Percentiles rank a stretch among this genome's conserved stretches.
These are phyloP conservation scores for Trapa incisa DNA, from an alignment of 345 rosid genomes.

Conservation along the genomic window DNA sequence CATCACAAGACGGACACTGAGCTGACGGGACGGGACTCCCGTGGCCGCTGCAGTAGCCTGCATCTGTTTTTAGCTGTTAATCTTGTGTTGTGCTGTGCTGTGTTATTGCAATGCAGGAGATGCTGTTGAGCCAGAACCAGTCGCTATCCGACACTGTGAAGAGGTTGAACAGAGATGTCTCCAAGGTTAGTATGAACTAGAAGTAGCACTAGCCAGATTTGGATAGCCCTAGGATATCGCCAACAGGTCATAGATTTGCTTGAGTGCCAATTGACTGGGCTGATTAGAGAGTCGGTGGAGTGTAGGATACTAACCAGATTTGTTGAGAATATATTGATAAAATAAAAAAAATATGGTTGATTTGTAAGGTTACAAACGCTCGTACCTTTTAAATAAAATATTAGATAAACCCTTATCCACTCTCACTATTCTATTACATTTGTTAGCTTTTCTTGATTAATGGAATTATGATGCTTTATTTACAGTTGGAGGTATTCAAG, in stretches of 20 bases:
- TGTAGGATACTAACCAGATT: not conserved
- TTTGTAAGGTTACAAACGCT: too few relatives aligned
- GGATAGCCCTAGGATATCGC: not conserved
- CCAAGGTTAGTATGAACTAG: constrained; percentile 36
- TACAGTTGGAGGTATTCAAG: constrained; percentile 81
- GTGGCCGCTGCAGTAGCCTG: too few relatives aligned
- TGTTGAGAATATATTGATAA: not conserved
- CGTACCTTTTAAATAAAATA: too few relatives aligned
- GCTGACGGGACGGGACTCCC: not conserved
- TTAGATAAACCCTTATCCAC: too few relatives aligned
- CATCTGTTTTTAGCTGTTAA: not conserved
- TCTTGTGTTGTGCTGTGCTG: not conserved
- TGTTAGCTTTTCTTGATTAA: not conserved
- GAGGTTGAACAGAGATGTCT: constrained; percentile 91
- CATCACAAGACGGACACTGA: not conserved
- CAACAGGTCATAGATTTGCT: not conserved
- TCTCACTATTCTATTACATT: too few relatives aligned
- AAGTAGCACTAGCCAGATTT: not conserved
- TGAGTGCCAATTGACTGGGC: not conserved
- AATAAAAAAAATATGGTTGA: too few relatives aligned
- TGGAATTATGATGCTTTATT: not conserved
- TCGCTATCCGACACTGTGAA: constrained; percentile 47
- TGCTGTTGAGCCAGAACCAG: constrained; percentile 48
- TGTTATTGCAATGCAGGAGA: constrained; percentile 37
- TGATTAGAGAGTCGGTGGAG: not conserved